These are phyloP conservation scores for Leccinum broughii DNA, from an alignment of 768 basidiomycete species.

Conservation along the genomic window DNA sequence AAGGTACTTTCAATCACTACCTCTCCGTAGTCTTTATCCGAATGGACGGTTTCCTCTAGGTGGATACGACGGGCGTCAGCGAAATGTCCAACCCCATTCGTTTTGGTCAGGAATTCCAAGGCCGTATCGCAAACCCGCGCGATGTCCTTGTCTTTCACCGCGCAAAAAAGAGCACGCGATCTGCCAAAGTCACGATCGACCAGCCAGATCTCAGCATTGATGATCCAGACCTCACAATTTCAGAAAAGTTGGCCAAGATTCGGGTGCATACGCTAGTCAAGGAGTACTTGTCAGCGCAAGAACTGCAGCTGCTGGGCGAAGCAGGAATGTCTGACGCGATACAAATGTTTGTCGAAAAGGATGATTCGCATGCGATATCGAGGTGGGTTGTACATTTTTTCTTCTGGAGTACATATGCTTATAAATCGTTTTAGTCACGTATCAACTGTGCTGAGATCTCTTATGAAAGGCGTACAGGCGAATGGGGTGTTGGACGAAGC, in stretches of 20 bases:
- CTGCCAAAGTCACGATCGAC: slow-evolving; percentile 65
- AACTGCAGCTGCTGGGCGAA: slow-evolving; percentile 88
- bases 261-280: slow-evolving; percentile 87
- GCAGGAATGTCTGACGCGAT: slow-evolving; percentile 93
- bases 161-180: slow-evolving; percentile 53
- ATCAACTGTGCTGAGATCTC: slow-evolving; percentile 49
- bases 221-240: slow-evolving; percentile 60
- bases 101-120: slow-evolving; percentile 94
- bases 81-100: slow-evolving; percentile 95
- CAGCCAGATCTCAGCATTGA: slow-evolving; percentile 82
- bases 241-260: slow-evolving; percentile 79
- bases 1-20: slow-evolving; percentile 48
- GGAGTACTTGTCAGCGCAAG: slow-evolving; percentile 91
- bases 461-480: slow-evolving; percentile 70
- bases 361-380: slow-evolving; percentile 90
- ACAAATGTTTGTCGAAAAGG: slow-evolving; percentile 95
- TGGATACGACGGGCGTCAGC: slow-evolving; percentile 87
- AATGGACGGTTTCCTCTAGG: slow-evolving; percentile 41
- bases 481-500: slow-evolving; percentile 70
- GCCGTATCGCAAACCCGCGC: slow-evolving; percentile 88
- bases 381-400: slow-evolving; percentile 51
- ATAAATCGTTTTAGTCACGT: slow-evolving; percentile 60
- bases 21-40: neutral
- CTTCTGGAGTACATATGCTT: neutral
- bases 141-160: slow-evolving; percentile 92